Percentiles rank a stretch among this genome's conserved stretches.
phyloP scores from a whole-genome alignment of 2,329 filamentous ascomycete genomes.

The Aspergillus fischeri region DNA sequence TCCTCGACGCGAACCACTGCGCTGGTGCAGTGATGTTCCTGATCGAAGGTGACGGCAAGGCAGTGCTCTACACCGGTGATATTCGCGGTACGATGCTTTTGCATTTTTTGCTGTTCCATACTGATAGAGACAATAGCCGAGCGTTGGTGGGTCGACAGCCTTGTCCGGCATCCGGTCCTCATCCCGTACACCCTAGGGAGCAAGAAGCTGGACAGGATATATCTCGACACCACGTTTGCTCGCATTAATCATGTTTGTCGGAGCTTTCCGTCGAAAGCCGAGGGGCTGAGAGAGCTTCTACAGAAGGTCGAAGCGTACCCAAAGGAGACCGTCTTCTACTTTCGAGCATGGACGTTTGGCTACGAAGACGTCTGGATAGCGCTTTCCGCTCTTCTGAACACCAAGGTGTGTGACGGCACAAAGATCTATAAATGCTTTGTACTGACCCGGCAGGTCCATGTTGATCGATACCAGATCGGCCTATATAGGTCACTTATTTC shows the following conservation, averaged over 20 bases:
- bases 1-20: slow-evolving; percentile 91
- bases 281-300: slow-evolving; percentile 72
- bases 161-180: slow-evolving; percentile 67
- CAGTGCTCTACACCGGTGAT: slow-evolving; percentile 84
- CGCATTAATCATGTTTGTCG: slow-evolving; percentile 46
- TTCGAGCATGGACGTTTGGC: slow-evolving; percentile 86
- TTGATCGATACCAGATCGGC: slow-evolving; percentile 73
- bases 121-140: slow-evolving; percentile 51
- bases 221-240: slow-evolving; percentile 82
- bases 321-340: slow-evolving; percentile 70
- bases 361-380: slow-evolving; percentile 92
- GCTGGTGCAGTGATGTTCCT: slow-evolving; percentile 89
- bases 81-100: slow-evolving; percentile 53
- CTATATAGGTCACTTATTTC: slow-evolving; percentile 64
- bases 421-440: background rate
- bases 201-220: slow-evolving; percentile 72
- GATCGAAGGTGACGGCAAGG: slow-evolving; percentile 67
- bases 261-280: slow-evolving; percentile 61
- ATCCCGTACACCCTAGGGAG: slow-evolving; percentile 67
- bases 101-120: background rate
- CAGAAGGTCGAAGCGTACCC: slow-evolving; percentile 66
- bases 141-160: slow-evolving; percentile 74
- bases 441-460: slow-evolving; percentile 59
- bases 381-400: slow-evolving; percentile 65
- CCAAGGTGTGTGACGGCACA: slow-evolving; percentile 46